phyloP scores from a whole-genome alignment of 352 stramenopile species.

The Aphanomyces cochlioides region DNA sequence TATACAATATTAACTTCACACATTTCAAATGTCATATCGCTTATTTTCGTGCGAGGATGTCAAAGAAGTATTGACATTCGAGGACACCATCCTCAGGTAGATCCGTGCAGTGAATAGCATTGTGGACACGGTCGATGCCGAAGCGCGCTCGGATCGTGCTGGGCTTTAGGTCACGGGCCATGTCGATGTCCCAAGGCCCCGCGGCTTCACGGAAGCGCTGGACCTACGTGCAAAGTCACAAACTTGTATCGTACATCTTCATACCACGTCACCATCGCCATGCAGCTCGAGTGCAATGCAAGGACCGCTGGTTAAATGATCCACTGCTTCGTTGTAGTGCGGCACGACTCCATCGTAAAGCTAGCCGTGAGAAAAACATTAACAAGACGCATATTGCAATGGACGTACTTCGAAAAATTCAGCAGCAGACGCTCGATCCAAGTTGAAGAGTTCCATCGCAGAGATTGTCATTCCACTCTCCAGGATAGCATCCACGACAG shows the following conservation, averaged over 20 bases:
- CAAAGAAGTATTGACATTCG: constrained; percentile 93
- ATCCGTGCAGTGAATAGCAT: constrained; percentile 93
- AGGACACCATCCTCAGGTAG: constrained; percentile 85
- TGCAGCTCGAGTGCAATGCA: constrained; percentile 89
- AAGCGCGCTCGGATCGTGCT: constrained; percentile 87
- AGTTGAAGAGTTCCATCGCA: constrained; percentile 84
- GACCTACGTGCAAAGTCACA: constrained; percentile 1
- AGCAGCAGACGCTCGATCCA: constrained; percentile 80
- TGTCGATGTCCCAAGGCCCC: constrained; percentile 90
- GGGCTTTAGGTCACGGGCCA: constrained; percentile 89
- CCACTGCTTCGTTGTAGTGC: constrained; percentile 85
- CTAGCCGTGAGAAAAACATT: not conserved
- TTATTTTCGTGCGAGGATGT: constrained; percentile 70
- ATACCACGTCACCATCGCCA: constrained; percentile 43
- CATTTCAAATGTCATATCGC: not conserved
- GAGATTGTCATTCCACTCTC: constrained; percentile 68
- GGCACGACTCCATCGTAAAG: constrained; percentile 88
- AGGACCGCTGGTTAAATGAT: constrained; percentile 84
- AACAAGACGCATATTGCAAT: not conserved
- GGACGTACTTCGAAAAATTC: constrained; percentile 86
- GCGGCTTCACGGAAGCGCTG: constrained; percentile 65
- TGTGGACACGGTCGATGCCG: constrained; percentile 82
- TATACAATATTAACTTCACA: not conserved
- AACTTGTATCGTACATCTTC: not conserved
- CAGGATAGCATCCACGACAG: constrained; percentile 83